Evolutionary conservation across 2,329 filamentous ascomycete species (phyloP), one percentile per base, ranked within the genome.

Genomic region (Cercospora nicotianae): DNA sequence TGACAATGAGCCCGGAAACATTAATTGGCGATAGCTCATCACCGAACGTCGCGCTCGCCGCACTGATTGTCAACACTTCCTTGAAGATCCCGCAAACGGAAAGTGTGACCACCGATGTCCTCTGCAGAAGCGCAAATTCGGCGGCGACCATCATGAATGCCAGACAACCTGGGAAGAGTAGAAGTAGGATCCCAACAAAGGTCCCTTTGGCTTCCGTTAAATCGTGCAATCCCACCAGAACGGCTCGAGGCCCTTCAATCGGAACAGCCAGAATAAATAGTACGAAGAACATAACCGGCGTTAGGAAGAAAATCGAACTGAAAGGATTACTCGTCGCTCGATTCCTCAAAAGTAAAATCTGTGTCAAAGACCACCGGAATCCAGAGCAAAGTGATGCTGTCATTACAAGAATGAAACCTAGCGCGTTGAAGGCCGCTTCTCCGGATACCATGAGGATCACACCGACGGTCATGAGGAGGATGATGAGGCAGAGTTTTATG

Each of bases 71-170:
- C 65, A 99, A 90, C 48, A 98, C 95, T 82, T 99, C 95, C 79
- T 99, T 99, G 85, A 99, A 98, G 70, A 99, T 98, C 69, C 95
- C 95, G 70, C 94, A 96, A 74, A 99, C 97, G 62, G 91, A 96
- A 57, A 99, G 86, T 0, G 95, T 98, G 62, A 99, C 95, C 63
- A 99, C 95, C 1, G 92, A 96, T 0, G 94, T 98, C 59, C 95
- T 92, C 83, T 97, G 91, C 72, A 99, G 87, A 69, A 99, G 87
- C 63, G 95, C 94, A 78, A 98, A 99, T 80, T 99, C 95, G 64
- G 92, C 94, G 0, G 93, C 89, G 18, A 96, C 98, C 95, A 99
- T 99, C 70, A 93, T 87, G 79, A 99, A 99, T 1, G 95, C 95
- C 63, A 99, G 90, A 42, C 88, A 85, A 18, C 95, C 95, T 0